Conservation (phyloP, 768 basidiomycete genomes). For the Cystofilobasidium ferigula region DNA sequence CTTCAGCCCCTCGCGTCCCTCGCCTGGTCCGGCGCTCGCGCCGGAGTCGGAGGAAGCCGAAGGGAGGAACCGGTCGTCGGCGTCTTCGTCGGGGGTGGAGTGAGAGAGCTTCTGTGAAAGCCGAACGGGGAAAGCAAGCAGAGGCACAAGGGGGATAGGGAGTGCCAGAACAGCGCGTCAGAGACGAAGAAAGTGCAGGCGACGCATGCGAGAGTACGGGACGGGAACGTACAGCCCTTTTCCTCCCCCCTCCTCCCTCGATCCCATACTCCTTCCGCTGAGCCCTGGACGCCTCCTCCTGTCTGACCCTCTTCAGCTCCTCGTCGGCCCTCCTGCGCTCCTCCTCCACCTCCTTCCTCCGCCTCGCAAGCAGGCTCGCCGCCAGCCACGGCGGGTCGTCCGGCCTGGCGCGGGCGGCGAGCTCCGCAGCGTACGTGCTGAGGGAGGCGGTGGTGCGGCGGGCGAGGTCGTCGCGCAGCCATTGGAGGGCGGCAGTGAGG, state of each 20-base stretch:
- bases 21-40: conserved; percentile 18
- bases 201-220: neutral
- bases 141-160: no score
- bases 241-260: neutral
- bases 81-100: conserved; percentile 33
- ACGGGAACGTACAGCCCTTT: neutral
- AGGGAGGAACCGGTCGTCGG: conserved; percentile 66
- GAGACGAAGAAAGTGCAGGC: neutral
- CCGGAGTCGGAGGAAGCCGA: conserved; percentile 29
- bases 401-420: neutral
- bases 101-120: neutral
- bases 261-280: neutral
- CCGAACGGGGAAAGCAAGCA: no score
- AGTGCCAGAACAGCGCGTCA: conserved; percentile 17
- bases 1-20: neutral
- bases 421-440: neutral
- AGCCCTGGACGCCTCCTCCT: neutral
- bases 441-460: neutral
- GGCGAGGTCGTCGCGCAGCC: conserved; percentile 52
- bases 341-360: conserved; percentile 55
- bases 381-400: conserved; percentile 62
- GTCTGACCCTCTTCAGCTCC: conserved; percentile 26
- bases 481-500: conserved; percentile 62
- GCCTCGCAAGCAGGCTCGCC: conserved; percentile 56
- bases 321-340: conserved; percentile 54